Percentiles rank a stretch among this genome's conserved stretches.
Conservation (phyloP, 495 filamentous ascomycete species). For the Aspergillus steynii region DNA sequence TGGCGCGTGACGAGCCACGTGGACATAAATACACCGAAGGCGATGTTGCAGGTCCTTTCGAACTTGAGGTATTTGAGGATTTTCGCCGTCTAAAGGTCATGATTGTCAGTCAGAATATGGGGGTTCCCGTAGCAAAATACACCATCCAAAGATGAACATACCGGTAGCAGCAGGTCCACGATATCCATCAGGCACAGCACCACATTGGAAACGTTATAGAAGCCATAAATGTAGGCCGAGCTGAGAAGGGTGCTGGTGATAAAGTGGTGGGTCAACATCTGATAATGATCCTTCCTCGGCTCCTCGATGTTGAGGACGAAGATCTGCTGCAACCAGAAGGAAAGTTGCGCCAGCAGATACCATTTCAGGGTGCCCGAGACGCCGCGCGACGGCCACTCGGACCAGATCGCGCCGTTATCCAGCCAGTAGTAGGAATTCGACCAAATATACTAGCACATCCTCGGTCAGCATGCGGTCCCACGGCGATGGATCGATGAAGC, state of each 20-base stretch:
- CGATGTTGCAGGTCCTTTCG: conserved; percentile 72
- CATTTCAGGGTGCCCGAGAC: conserved; percentile 75
- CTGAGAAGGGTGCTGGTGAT: conserved; percentile 81
- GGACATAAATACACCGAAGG: conserved; percentile 84
- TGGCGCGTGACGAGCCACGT: conserved; percentile 86
- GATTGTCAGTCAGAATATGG: conserved; percentile 15
- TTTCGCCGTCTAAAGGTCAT: conserved; percentile 73
- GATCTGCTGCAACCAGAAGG: conserved; percentile 94
- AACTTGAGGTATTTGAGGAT: conserved; percentile 86
- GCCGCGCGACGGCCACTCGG: conserved; percentile 74
- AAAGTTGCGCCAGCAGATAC: conserved; percentile 88
- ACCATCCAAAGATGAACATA: conserved; percentile 45
- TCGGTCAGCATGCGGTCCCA: conserved; percentile 10
- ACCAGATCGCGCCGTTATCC: conserved; percentile 78
- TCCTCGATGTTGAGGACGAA: conserved; percentile 93
- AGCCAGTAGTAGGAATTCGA: conserved; percentile 75
- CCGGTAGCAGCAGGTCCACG: conserved; percentile 83
- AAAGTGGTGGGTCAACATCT: conserved; percentile 95
- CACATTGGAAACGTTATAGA: conserved; percentile 83
- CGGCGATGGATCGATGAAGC: background rate
- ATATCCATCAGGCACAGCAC: conserved; percentile 93
- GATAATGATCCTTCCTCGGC: conserved; percentile 87
- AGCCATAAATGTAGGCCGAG: conserved; percentile 77
- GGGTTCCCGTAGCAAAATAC: background rate
- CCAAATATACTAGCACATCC: conserved; percentile 68